Evolutionary conservation across 176 grass and related monocot genomes (phyloP), one percentile per base, ranked within the genome.

Genomic region (Hyparrhenia diplandra): DNA sequence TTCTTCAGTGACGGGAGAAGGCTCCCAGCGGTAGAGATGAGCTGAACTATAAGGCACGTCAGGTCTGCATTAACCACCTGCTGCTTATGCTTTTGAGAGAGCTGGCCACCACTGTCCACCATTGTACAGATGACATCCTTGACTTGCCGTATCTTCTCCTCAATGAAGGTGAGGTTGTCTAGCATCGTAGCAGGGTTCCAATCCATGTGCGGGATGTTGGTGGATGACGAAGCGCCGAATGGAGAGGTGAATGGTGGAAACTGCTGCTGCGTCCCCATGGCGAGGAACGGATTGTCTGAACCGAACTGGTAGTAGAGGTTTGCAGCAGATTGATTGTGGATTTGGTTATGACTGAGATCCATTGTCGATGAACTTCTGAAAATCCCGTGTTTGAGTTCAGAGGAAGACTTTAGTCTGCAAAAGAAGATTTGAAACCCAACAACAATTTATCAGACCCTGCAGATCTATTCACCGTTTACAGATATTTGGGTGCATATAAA

Each of bases 111-210:
- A 14, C 55, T 57, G 35, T 57, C 64, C 47, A 83, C 59, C 76
- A 87, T 93, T 2, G 84, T 71, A 11, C 59, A 73, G 43, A 97
- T 88, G 18, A 85, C 83, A 37, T 85, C 81, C 62, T 97, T 92
- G 27, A 84, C 77, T 80, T 97, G 94, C 11, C 77, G 73, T 71
- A 93, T 89, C 88, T 93, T 97, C 39, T 91, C 90, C 78, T 91
- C 88, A 1, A 97, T 82, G 63, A 97, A 87, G 31, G 70, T 79
- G 77, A 97, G 90, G 57, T 89, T 97, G 51, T 70, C 82, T 10
- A 97, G 86, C 82, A 97, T 88, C 4, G 28, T 77, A 10, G 72
- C 52, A 8, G 90, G 90, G 76, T 93, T 89, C 94, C 88, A 97
- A 13, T 87, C 84, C 77, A 80, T 83, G 35, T 81, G 80, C 8